phyloP scores from a whole-genome alignment of 2,329 filamentous ascomycete species.

The Diaporthe citrichinensis region DNA sequence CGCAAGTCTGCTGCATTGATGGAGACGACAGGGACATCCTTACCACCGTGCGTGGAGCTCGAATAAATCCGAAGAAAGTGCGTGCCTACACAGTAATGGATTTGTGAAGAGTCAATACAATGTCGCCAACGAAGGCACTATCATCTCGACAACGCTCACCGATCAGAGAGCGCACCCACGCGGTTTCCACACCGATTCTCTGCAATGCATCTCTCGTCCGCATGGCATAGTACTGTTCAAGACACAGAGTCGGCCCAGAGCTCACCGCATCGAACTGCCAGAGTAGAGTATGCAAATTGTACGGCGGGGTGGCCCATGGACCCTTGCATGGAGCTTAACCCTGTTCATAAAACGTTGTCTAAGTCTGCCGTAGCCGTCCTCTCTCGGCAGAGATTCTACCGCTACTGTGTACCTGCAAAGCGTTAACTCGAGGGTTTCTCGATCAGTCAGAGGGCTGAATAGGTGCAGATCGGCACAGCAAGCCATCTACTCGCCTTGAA shows the following conservation, averaged over 20 bases:
- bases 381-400: background rate
- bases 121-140: slow-evolving; percentile 12
- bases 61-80: slow-evolving; percentile 22
- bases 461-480: slow-evolving; percentile 1
- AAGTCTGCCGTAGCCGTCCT: background rate
- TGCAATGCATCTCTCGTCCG: background rate
- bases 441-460: slow-evolving; percentile 2
- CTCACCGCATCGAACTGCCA: slow-evolving; percentile 35
- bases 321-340: slow-evolving; percentile 24
- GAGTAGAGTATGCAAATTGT: background rate
- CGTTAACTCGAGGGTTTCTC: background rate
- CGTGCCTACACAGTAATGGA: slow-evolving; percentile 18
- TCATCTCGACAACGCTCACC: slow-evolving; percentile 28
- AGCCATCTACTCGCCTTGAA: background rate
- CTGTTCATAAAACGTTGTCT: slow-evolving; percentile 36
- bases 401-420: background rate
- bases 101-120: slow-evolving; percentile 1
- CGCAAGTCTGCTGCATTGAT: slow-evolving; percentile 23
- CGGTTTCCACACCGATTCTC: slow-evolving; percentile 8
- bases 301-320: slow-evolving; percentile 14
- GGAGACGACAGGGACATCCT: slow-evolving; percentile 8
- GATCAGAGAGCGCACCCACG: slow-evolving; percentile 23
- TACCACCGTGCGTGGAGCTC: slow-evolving; percentile 19
- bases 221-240: background rate
- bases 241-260: slow-evolving; percentile 3